Conservation (phyloP, 2,329 filamentous ascomycete species). For the Davidsoniella neocaledoniae region DNA sequence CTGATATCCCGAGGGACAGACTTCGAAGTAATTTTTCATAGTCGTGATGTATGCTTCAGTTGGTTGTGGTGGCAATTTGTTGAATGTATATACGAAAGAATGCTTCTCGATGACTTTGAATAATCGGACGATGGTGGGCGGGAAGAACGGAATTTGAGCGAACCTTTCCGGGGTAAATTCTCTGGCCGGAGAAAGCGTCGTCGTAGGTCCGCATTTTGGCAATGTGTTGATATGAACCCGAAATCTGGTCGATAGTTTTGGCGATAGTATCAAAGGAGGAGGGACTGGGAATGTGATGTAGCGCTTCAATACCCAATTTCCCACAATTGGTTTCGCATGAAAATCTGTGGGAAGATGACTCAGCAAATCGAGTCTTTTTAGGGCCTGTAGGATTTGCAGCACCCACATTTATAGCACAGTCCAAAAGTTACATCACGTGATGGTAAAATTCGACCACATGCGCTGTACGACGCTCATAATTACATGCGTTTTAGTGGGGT, state of each 20-base stretch:
- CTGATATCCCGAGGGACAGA: no score
- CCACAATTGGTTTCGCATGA: slow-evolving; percentile 10
- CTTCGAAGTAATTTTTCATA: no score
- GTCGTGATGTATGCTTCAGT: no score
- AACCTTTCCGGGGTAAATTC: slow-evolving; percentile 54
- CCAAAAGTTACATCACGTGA: slow-evolving; percentile 5
- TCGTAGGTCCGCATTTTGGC: slow-evolving; percentile 50
- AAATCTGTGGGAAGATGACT: slow-evolving; percentile 12
- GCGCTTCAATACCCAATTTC: slow-evolving; percentile 12
- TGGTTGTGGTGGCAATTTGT: no score
- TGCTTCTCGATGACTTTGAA: slow-evolving; percentile 5
- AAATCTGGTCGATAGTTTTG: slow-evolving; percentile 26
- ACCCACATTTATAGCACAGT: slow-evolving; percentile 13
- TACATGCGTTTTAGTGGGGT: neutral
- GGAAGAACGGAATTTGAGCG: slow-evolving; percentile 17
- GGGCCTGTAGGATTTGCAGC: slow-evolving; percentile 19
- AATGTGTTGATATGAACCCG: slow-evolving; percentile 22
- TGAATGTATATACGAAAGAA: neutral
- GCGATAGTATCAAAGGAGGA: slow-evolving; percentile 22
- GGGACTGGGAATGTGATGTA: slow-evolving; percentile 12
- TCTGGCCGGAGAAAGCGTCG: slow-evolving; percentile 48
- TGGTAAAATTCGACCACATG: neutral
- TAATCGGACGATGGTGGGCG: no score
- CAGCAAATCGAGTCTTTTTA: slow-evolving; percentile 14
- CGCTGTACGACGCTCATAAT: neutral